Evolutionary conservation across 306 rosid species (phyloP), one percentile per base, ranked within the genome.

Genomic region (Prunus salicina): DNA sequence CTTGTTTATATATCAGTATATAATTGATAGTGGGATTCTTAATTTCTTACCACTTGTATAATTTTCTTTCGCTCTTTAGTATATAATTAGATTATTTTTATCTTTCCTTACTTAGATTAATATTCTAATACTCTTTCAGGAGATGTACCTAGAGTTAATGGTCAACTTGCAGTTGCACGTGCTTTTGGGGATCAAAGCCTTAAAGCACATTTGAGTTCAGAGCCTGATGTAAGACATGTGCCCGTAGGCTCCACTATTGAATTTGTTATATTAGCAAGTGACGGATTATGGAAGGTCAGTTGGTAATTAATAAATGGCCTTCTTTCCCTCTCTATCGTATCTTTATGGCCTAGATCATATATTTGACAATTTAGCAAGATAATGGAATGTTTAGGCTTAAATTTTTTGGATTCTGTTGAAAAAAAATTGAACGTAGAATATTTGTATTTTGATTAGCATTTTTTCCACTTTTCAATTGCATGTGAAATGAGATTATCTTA

Each of bases 131-230:
- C 46, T 22, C 47, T 34, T 84, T 60, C 76, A 88, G 93, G 93
- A 18, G 93, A 89, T 75, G 93, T 89, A 6, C 90, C 93, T 18
- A 84, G 93, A 62, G 93, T 89, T 9, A 90, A 89, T 46, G 93
- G 93, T 52, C 88, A 82, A 71, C 76, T 89, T 19, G 93, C 90
- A 8, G 93, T 89, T 49, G 90, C 93, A n/a, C 81, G 93, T 55
- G 90, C 93, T 57, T 89, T 89, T 64, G 93, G 93, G 15, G 93
- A 89, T 53, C 87, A 83, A 80, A 84, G 90, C 82, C 69, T 89
- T 79, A 89, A 89, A 86, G 77, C 79, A 78, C 93, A 89, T 80
- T 89, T 89, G 38, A 89, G 83, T 75, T 89, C 93, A 4, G 89
- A 86, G 69, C 90, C 93, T 62, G 86, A 86, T 79, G 81, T 86